These are phyloP conservation scores for Yamadazyma kitorensis DNA, from an alignment of 805 yeast genomes.

Conservation along the genomic window DNA sequence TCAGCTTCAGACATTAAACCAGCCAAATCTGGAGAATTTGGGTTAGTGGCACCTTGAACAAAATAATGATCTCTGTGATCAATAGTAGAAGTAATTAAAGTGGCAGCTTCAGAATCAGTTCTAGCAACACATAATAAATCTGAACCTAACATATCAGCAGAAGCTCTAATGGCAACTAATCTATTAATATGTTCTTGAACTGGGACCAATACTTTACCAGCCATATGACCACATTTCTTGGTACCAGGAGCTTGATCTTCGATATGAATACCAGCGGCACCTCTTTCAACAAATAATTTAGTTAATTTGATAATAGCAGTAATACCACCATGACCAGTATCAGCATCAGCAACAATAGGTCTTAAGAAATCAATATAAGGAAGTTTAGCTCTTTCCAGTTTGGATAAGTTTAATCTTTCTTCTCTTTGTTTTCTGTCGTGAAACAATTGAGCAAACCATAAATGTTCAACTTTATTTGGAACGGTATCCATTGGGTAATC, in stretches of 20 bases:
- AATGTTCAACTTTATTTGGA: slow-evolving; percentile 96
- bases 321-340: slow-evolving; percentile 98
- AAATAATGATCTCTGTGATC: slow-evolving; percentile 94
- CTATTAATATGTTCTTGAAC: slow-evolving; percentile 97
- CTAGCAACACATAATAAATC: slow-evolving; percentile 88
- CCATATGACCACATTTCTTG: slow-evolving; percentile 99
- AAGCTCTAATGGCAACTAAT: slow-evolving; percentile 87
- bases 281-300: slow-evolving; percentile 93
- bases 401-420: slow-evolving; percentile 63
- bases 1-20: slow-evolving; percentile 83
- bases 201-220: slow-evolving; percentile 96
- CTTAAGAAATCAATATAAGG: slow-evolving; percentile 83
- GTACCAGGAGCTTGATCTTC: slow-evolving; percentile 99
- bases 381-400: slow-evolving; percentile 64
- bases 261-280: slow-evolving; percentile 98
- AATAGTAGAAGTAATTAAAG: slow-evolving; percentile 88
- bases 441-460: slow-evolving; percentile 94
- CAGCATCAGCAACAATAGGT: slow-evolving; percentile 97
- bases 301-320: slow-evolving; percentile 95
- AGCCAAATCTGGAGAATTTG: slow-evolving; percentile 69
- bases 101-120: slow-evolving; percentile 97
- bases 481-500: slow-evolving; percentile 99
- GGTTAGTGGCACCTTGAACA: slow-evolving; percentile 87
- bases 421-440: slow-evolving; percentile 96
- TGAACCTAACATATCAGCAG: slow-evolving; percentile 90